Base-by-base conservation (phyloP, 495 filamentous ascomycete genomes). In the Hypomontagnella monticulosa region DNA sequence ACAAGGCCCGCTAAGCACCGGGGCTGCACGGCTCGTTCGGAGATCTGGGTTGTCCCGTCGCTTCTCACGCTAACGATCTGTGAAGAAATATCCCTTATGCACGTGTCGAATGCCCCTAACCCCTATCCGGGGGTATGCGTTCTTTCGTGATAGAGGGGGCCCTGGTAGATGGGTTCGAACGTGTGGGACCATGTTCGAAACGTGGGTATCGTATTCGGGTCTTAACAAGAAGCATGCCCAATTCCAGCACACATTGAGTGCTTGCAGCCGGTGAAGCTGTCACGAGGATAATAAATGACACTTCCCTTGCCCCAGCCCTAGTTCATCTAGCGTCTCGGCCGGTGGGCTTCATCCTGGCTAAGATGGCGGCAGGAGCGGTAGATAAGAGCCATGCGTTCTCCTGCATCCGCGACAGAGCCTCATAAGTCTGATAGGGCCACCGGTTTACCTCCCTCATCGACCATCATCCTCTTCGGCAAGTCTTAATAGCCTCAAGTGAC, bases 151-250 rank as follows among this genome's bases (percentile, higher is more conserved):
- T 56, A 18, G 42, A 49, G 40, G 44, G 2, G 55, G 12, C 30
- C 49, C 49, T n/a, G n/a, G n/a, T n/a, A n/a, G n/a, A n/a, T n/a
- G n/a, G n/a, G n/a, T 33, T 20, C 38, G 49, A 23, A 38, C 32
- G 19, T 34, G 37, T 37, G 16, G 42, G 15, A 11, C 10, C 41
- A 3, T 40, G 15, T 36, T 15, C 23, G 36, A 23, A 44, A 60
- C 37, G n/a, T 50, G 6, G 44, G 3, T 47, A 44, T 63, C 65
- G 65, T 68, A 68, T 68, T 63, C 65, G 65, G 59, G 44, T 50
- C 46, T 52, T 9, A 23, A 11, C 11, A 5, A 27, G 10, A 53
- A 18, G 32, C 30, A 18, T 27, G 23, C 6, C 6, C 23, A 27
- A 27, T 27, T 40, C 47, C 18, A 19, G 49, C 23, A 34, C 27